Evolutionary conservation across 2,329 filamentous ascomycete genomes (phyloP).

Genomic region (Fusarium goolgardi): DNA sequence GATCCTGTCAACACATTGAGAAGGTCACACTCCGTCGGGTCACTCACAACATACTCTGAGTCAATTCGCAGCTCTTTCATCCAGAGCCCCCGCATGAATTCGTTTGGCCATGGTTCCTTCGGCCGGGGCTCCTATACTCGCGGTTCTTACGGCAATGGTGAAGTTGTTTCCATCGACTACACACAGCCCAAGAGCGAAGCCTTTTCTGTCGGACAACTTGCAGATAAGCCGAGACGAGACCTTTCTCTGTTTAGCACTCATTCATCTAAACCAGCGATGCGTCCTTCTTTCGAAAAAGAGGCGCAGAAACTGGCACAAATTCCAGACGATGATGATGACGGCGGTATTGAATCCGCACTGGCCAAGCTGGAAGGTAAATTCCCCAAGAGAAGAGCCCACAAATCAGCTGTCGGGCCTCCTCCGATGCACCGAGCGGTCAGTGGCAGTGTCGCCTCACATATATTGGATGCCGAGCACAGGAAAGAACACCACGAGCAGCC

Average conservation of each 20-base stretch:
- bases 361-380: slow-evolving; percentile 92
- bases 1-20: slow-evolving; percentile 59
- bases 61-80: slow-evolving; percentile 70
- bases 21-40: slow-evolving; percentile 68
- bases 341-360: slow-evolving; percentile 91
- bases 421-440: slow-evolving; percentile 32
- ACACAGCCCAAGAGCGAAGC: slow-evolving; percentile 53
- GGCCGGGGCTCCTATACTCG: slow-evolving; percentile 10
- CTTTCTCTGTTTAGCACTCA: slow-evolving; percentile 70
- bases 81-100: slow-evolving; percentile 53
- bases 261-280: slow-evolving; percentile 71
- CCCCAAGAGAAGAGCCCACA: slow-evolving; percentile 62
- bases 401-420: slow-evolving; percentile 52
- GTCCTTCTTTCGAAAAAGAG: slow-evolving; percentile 86
- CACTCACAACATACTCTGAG: slow-evolving; percentile 69
- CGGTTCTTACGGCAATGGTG: slow-evolving; percentile 32
- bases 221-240: slow-evolving; percentile 61
- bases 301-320: slow-evolving; percentile 88
- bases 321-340: slow-evolving; percentile 83
- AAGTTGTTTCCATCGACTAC: slow-evolving; percentile 37
- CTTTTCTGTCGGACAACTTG: slow-evolving; percentile 70
- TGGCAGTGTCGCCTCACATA: slow-evolving; percentile 41
- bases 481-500: slow-evolving; percentile 60
- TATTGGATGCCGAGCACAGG: slow-evolving; percentile 54
- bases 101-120: slow-evolving; percentile 45